Percentiles rank a stretch among this genome's conserved stretches.
These are phyloP conservation scores for Platismatia glauca DNA, from an alignment of 495 filamentous ascomycete species.

Conservation along the genomic window DNA sequence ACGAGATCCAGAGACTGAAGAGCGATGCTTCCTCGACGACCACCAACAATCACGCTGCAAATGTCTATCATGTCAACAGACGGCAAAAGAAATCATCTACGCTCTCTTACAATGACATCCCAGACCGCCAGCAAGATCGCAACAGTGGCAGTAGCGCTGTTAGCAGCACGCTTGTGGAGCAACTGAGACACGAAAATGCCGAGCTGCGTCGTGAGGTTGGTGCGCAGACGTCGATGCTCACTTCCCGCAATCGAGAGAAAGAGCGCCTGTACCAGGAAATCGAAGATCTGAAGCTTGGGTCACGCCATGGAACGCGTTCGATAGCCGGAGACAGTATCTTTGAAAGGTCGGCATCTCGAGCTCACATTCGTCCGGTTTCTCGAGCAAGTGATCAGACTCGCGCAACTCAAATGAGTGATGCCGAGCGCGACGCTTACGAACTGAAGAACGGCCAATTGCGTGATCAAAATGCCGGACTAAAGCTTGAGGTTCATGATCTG, in stretches of 20 bases:
- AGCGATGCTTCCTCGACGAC: slow-evolving; percentile 42
- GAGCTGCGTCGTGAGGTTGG: slow-evolving; percentile 86
- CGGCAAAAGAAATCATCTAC: slow-evolving; percentile 48
- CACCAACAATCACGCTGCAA: slow-evolving; percentile 43
- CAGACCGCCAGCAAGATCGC: slow-evolving; percentile 51
- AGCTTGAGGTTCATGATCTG: slow-evolving; percentile 74
- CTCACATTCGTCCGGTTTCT: slow-evolving; percentile 63
- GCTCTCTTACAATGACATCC: slow-evolving; percentile 50
- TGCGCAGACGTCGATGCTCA: slow-evolving; percentile 95
- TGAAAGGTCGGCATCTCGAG: slow-evolving; percentile 83
- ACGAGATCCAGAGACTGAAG: slow-evolving; percentile 70
- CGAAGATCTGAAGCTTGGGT: slow-evolving; percentile 84
- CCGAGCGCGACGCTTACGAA: slow-evolving; percentile 79
- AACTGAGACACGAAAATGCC: slow-evolving; percentile 84
- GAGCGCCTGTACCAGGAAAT: slow-evolving; percentile 94
- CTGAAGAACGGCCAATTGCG: slow-evolving; percentile 72
- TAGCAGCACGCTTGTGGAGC: slow-evolving; percentile 62
- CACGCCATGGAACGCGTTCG: slow-evolving; percentile 55
- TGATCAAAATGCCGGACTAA: slow-evolving; percentile 74
- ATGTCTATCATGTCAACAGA: slow-evolving; percentile 54
- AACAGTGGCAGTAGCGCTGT: slow-evolving; percentile 46
- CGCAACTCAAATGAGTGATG: slow-evolving; percentile 61
- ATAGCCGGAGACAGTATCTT: slow-evolving; percentile 83
- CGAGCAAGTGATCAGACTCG: slow-evolving; percentile 62
- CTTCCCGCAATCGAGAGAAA: slow-evolving; percentile 88